These are phyloP conservation scores for Phytopythium cucurbitacearum DNA, from an alignment of 352 stramenopile genomes.

Conservation along the genomic window DNA sequence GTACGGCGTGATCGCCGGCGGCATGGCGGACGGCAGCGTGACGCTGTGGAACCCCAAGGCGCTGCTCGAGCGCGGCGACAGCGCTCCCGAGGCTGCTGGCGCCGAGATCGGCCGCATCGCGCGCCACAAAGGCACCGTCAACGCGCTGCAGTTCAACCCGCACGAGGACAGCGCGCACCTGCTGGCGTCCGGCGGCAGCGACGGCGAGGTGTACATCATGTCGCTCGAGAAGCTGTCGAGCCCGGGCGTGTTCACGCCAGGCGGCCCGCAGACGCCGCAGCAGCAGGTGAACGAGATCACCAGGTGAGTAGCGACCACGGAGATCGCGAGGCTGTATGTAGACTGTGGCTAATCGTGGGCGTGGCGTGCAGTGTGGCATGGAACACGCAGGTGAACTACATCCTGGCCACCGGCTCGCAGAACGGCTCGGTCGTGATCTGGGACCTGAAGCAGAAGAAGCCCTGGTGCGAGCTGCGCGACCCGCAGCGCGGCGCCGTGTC, in stretches of 20 bases:
- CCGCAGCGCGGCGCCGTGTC: slow-evolving; percentile 84
- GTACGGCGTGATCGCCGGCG: slow-evolving; percentile 93
- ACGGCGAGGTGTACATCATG: slow-evolving; percentile 95
- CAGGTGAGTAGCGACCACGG: slow-evolving; percentile 17
- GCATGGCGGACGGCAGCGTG: slow-evolving; percentile 96
- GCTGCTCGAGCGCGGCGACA: slow-evolving; percentile 66
- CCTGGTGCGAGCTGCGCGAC: slow-evolving; percentile 97
- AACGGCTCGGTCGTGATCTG: slow-evolving; percentile 96
- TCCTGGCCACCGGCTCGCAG: slow-evolving; percentile 92
- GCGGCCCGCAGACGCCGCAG: slow-evolving; percentile 52
- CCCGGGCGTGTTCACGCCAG: slow-evolving; percentile 88
- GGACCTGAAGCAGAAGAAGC: slow-evolving; percentile 98
- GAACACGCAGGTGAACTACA: slow-evolving; percentile 98
- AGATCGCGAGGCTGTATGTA: neutral
- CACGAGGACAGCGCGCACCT: slow-evolving; percentile 90
- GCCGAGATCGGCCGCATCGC: slow-evolving; percentile 77
- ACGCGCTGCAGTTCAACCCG: slow-evolving; percentile 95
- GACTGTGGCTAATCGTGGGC: neutral
- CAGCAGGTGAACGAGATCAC: slow-evolving; percentile 84
- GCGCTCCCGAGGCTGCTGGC: slow-evolving; percentile 23
- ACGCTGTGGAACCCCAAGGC: slow-evolving; percentile 95
- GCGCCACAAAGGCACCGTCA: slow-evolving; percentile 89
- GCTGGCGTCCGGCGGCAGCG: slow-evolving; percentile 91
- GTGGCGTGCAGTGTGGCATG: slow-evolving; percentile 81
- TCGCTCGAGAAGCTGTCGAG: slow-evolving; percentile 89